phyloP scores from a whole-genome alignment of 768 basidiomycete species.

The Auricularia sp. region DNA sequence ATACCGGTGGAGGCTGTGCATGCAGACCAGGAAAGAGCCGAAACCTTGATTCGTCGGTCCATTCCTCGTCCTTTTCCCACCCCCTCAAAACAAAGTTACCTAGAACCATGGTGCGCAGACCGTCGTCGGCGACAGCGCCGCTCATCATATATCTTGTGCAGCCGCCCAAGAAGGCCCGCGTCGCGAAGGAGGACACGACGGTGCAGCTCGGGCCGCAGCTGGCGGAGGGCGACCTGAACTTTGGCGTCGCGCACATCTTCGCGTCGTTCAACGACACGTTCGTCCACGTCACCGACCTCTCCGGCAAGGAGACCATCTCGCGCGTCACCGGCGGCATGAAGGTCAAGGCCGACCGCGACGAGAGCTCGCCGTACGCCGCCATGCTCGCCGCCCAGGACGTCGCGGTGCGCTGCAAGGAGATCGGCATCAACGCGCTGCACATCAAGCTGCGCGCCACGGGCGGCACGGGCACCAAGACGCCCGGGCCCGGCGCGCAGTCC shows the following conservation, averaged over 20 bases:
- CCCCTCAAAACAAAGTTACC: no score
- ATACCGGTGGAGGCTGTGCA: no score
- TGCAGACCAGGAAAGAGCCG: no score
- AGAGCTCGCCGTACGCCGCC: constrained; percentile 94
- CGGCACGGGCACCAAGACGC: constrained; percentile 97
- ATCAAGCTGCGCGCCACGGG: constrained; percentile 97
- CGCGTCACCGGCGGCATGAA: constrained; percentile 99
- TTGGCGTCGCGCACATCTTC: constrained; percentile 97
- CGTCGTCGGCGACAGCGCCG: background rate
- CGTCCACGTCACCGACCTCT: constrained; percentile 97
- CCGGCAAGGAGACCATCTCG: constrained; percentile 97
- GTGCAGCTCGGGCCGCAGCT: constrained; percentile 93
- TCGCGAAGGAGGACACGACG: constrained; percentile 66
- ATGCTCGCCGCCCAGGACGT: constrained; percentile 99
- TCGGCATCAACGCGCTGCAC: constrained; percentile 96
- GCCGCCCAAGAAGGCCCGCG: constrained; percentile 79
- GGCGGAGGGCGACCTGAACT: constrained; percentile 92
- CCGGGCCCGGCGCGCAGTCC: constrained; percentile 96
- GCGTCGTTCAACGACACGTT: constrained; percentile 99
- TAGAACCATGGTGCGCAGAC: background rate
- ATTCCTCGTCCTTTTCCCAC: no score
- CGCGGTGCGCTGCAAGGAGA: constrained; percentile 91
- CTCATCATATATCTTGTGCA: no score
- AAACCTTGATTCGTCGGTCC: no score
- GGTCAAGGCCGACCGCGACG: constrained; percentile 99